A percentile compares a stretch with the other conserved stretches of the same genome.
phyloP scores from a whole-genome alignment of 768 basidiomycete genomes.

The Hemileccinum rubropunctum region DNA sequence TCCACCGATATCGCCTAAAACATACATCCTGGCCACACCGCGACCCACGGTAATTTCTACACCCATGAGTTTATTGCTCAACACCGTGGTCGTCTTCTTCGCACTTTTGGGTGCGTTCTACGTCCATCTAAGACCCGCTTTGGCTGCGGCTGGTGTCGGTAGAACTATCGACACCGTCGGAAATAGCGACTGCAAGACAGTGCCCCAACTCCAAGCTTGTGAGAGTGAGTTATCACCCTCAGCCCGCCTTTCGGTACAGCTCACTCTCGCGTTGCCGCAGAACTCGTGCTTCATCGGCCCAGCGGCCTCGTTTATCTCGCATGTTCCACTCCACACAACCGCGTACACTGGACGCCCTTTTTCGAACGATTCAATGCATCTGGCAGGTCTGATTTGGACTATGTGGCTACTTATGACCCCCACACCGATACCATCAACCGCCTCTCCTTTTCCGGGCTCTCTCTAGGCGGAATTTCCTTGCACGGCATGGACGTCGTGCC shows the following conservation, averaged over 20 bases:
- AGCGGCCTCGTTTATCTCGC: conserved; percentile 60
- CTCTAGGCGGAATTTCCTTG: conserved; percentile 43
- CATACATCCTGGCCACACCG: too few relatives aligned
- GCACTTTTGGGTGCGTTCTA: conserved; percentile 45
- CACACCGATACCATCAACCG: conserved; percentile 42
- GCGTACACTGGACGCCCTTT: conserved; percentile 53
- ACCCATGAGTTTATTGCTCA: background rate
- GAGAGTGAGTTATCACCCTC: conserved; percentile 47
- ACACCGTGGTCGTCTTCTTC: conserved; percentile 26
- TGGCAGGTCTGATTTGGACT: conserved; percentile 45
- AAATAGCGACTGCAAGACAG: conserved; percentile 45
- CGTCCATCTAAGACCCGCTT: conserved; percentile 45
- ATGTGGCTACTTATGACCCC: conserved; percentile 60
- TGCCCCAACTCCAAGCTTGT: conserved; percentile 61
- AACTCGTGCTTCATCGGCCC: conserved; percentile 56
- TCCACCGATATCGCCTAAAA: too few relatives aligned
- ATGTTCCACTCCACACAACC: conserved; percentile 51
- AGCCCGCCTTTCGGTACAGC: background rate
- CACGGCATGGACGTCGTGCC: conserved; percentile 72
- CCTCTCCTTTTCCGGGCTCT: conserved; percentile 41
- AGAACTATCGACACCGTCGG: conserved; percentile 45
- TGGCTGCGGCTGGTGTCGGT: conserved; percentile 43
- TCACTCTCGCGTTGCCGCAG: conserved; percentile 35
- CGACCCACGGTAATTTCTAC: too few relatives aligned
- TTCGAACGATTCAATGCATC: conserved; percentile 32